Percentiles rank a stretch among this genome's conserved stretches.
Conservation (phyloP, 805 yeast genomes). For the Wickerhamiella spandovensis region DNA sequence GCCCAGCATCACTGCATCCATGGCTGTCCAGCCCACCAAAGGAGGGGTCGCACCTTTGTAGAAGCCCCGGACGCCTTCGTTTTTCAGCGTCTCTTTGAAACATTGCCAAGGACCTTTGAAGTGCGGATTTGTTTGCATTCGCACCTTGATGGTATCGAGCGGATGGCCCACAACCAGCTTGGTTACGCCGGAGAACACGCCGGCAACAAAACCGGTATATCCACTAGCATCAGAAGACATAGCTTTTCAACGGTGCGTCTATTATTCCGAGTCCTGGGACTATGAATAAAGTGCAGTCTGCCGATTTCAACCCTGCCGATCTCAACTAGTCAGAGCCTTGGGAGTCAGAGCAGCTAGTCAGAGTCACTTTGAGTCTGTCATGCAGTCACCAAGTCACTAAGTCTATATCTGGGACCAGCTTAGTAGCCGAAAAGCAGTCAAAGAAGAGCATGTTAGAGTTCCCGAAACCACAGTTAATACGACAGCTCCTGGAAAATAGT, state of each 20-base stretch:
- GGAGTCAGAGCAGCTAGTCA: too few species aligned
- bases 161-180: constrained; percentile 90
- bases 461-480: constrained; percentile 1
- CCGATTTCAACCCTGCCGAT: too few species aligned
- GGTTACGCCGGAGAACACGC: constrained; percentile 74
- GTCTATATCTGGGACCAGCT: too few species aligned
- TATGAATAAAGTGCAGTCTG: too few species aligned
- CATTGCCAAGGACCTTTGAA: constrained; percentile 79
- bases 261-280: background rate
- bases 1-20: constrained; percentile 81
- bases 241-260: constrained; percentile 4
- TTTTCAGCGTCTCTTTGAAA: constrained; percentile 50
- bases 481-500: background rate
- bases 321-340: too few species aligned
- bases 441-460: background rate
- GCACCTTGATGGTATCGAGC: constrained; percentile 74
- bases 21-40: constrained; percentile 80
- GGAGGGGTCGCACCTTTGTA: constrained; percentile 92
- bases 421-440: too few species aligned
- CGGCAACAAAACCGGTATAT: constrained; percentile 63
- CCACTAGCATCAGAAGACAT: constrained; percentile 17
- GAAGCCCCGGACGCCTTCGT: constrained; percentile 69
- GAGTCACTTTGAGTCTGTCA: too few species aligned
- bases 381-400: too few species aligned
- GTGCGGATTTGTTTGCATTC: constrained; percentile 64